Percentiles rank a stretch among this genome's conserved stretches.
These are phyloP conservation scores for Melocanna baccifera DNA, from an alignment of 176 grass and related monocot genomes.

Conservation along the genomic window DNA sequence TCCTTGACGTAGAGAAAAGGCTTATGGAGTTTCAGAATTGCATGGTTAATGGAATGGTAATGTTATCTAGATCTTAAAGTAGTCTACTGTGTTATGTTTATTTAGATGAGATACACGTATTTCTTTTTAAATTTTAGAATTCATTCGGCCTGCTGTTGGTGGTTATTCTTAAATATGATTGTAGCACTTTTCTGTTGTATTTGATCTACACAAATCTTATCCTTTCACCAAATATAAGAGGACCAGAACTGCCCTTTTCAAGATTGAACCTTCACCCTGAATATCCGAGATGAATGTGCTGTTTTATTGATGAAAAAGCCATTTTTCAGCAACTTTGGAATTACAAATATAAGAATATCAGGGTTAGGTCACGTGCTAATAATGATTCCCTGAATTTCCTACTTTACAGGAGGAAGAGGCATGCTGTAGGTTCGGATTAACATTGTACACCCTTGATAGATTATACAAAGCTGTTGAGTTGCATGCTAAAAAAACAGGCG, in stretches of 20 bases:
- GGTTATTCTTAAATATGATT: slow-evolving; percentile 9
- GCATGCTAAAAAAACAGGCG: slow-evolving; percentile 80
- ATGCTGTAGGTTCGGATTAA: slow-evolving; percentile 59
- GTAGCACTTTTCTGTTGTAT: neutral
- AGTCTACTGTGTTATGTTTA: neutral
- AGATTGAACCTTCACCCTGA: neutral
- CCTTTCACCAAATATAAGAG: neutral
- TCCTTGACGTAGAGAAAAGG: slow-evolving; percentile 82
- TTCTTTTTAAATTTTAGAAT: neutral
- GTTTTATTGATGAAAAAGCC: neutral
- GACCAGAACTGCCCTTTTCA: neutral
- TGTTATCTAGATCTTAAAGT: slow-evolving; percentile 12
- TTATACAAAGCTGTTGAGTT: slow-evolving; percentile 80
- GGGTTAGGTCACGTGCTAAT: neutral
- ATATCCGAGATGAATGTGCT: neutral
- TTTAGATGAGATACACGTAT: slow-evolving; percentile 4
- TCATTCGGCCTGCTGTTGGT: slow-evolving; percentile 26
- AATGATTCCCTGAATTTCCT: slow-evolving; percentile 17
- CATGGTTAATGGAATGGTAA: slow-evolving; percentile 79
- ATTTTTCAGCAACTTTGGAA: neutral
- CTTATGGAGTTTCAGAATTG: slow-evolving; percentile 70
- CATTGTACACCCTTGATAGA: slow-evolving; percentile 76
- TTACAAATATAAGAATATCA: neutral
- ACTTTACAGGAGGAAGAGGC: slow-evolving; percentile 70
- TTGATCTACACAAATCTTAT: neutral